A percentile compares a stretch with the other conserved stretches of the same genome.
phyloP scores from a whole-genome alignment of 495 filamentous ascomycete genomes.

The Aspergillus saccharolyticus region DNA sequence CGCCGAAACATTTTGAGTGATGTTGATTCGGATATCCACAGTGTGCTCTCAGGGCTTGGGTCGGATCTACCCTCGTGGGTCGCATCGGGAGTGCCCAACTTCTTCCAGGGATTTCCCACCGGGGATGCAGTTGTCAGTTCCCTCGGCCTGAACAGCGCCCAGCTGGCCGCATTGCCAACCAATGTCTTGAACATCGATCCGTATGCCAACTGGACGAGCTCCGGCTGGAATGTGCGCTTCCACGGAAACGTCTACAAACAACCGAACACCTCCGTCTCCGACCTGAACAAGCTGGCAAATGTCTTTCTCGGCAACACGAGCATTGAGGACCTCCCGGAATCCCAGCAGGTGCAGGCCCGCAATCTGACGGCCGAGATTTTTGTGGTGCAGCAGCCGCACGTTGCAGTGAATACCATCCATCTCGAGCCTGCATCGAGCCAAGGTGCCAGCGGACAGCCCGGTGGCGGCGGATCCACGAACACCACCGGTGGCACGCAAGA shows the following conservation, averaged over 20 bases:
- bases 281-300: neutral
- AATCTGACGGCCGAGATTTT: neutral
- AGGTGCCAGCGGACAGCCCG: neutral
- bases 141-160: neutral
- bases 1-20: neutral
- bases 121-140: neutral
- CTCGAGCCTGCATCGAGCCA: neutral
- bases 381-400: neutral
- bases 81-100: conserved; percentile 1
- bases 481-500: neutral
- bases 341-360: neutral
- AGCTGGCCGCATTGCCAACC: neutral
- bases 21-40: neutral
- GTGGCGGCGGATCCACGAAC: conserved; percentile 25
- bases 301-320: neutral
- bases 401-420: neutral
- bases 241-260: conserved; percentile 1
- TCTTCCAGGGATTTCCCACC: neutral
- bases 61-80: neutral
- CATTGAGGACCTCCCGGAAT: neutral
- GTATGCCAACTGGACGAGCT: neutral
- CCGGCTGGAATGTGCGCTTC: neutral
- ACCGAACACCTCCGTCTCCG: conserved; percentile 2
- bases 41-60: neutral
- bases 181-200: conserved; percentile 1